phyloP scores from a whole-genome alignment of 2,329 filamentous ascomycete species.

The Tolypocladium ovalisporum region DNA sequence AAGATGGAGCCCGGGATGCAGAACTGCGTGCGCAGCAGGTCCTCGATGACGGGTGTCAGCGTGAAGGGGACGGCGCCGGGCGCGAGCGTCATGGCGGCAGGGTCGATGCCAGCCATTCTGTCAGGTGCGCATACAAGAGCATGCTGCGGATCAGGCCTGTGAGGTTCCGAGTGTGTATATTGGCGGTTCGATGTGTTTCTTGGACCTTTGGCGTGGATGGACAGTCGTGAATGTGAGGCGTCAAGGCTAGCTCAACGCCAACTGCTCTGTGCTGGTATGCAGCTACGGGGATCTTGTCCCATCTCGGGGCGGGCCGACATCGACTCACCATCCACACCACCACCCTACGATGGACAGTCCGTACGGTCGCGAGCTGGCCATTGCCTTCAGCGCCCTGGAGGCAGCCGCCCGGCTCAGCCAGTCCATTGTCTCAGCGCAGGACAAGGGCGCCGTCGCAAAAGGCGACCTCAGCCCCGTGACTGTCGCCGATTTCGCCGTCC shows the following conservation, averaged over 20 bases:
- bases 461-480: constrained; percentile 47
- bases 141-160: neutral
- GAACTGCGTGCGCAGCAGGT: constrained; percentile 36
- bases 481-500: constrained; percentile 48
- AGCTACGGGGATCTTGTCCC: constrained; percentile 14
- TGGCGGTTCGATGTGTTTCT: neutral
- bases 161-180: too few relatives aligned
- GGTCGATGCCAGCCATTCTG: constrained; percentile 15
- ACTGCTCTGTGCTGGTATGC: constrained; percentile 8
- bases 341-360: constrained; percentile 27
- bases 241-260: neutral
- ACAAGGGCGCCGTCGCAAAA: constrained; percentile 42
- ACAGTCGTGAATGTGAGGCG: neutral
- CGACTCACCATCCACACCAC: neutral
- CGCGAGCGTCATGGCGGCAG: constrained; percentile 13
- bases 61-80: constrained; percentile 13
- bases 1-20: constrained; percentile 38
- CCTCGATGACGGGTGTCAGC: constrained; percentile 29
- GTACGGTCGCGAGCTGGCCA: constrained; percentile 29
- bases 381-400: constrained; percentile 31
- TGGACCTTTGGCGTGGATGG: neutral
- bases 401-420: constrained; percentile 38
- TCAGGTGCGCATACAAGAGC: neutral
- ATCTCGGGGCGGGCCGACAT: constrained; percentile 9
- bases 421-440: constrained; percentile 31